These are phyloP conservation scores for Triticum turgidum DNA, from an alignment of 176 grass and related monocot genomes.

Conservation along the genomic window DNA sequence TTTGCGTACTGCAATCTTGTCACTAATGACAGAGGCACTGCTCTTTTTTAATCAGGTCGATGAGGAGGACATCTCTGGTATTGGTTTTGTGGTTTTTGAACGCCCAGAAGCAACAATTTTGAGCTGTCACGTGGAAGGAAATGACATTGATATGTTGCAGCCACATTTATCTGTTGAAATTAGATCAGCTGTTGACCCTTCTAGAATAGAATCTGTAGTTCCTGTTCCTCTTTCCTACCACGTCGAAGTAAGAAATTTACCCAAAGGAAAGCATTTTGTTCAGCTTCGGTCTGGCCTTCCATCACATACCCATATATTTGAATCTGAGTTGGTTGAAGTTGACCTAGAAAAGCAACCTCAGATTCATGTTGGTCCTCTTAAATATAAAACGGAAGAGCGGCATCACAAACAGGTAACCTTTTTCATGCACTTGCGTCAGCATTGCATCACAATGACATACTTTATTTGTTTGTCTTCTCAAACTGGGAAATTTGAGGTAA, in stretches of 20 bases:
- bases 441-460: neutral
- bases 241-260: conserved; percentile 78
- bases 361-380: conserved; percentile 83
- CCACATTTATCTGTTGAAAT: conserved; percentile 88
- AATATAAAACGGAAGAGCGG: conserved; percentile 72
- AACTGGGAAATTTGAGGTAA: conserved; percentile 14
- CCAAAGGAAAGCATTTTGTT: conserved; percentile 74
- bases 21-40: conserved; percentile 16
- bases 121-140: conserved; percentile 78
- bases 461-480: neutral
- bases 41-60: conserved; percentile 59
- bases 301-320: conserved; percentile 66
- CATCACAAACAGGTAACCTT: conserved; percentile 81
- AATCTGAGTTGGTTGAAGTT: conserved; percentile 77
- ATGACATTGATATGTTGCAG: conserved; percentile 49
- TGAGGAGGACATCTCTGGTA: conserved; percentile 62
- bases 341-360: conserved; percentile 86
- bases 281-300: conserved; percentile 77
- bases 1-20: conserved; percentile 16
- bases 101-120: conserved; percentile 69
- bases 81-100: conserved; percentile 95
- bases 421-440: conserved; percentile 9
- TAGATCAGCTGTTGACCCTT: conserved; percentile 64
- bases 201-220: conserved; percentile 70
- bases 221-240: conserved; percentile 80